Evolutionary conservation across 225 moss, liverwort and hornwort species (phyloP).

Genomic region (Lunularia cruciata): DNA sequence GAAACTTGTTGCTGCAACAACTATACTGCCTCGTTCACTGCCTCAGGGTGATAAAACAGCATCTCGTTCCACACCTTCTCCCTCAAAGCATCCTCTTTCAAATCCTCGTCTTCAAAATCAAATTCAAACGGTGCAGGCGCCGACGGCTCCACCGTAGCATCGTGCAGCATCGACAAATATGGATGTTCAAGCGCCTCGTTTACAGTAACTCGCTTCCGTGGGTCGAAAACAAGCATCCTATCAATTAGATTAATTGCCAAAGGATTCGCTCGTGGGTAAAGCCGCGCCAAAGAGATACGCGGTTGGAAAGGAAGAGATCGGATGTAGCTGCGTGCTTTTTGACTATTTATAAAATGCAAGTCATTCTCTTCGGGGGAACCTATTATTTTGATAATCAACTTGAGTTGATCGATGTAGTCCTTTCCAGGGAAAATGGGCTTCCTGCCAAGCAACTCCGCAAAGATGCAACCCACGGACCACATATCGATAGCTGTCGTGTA

Average conservation of each 20-base stretch:
- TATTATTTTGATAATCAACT: slow-evolving; percentile 95
- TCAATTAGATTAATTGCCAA: slow-evolving; percentile 89
- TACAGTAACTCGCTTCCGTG: slow-evolving; percentile 82
- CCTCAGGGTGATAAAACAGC: slow-evolving; percentile 90
- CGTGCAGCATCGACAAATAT: slow-evolving; percentile 88
- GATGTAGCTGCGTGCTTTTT: slow-evolving; percentile 94
- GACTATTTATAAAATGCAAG: slow-evolving; percentile 88
- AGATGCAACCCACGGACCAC: slow-evolving; percentile 99
- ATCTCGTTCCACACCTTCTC: slow-evolving; percentile 99
- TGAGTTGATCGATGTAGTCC: slow-evolving; percentile 97
- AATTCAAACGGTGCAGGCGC: slow-evolving; percentile 88
- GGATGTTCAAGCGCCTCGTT: slow-evolving; percentile 96
- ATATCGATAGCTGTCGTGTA: slow-evolving; percentile 96
- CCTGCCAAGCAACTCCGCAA: slow-evolving; percentile 86
- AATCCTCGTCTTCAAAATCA: slow-evolving; percentile 94
- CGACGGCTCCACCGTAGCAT: slow-evolving; percentile 71
- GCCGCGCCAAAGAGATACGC: slow-evolving; percentile 72
- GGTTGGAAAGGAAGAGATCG: slow-evolving; percentile 79
- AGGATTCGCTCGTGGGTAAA: slow-evolving; percentile 90
- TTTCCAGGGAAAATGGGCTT: slow-evolving; percentile 98
- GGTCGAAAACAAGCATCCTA: slow-evolving; percentile 98
- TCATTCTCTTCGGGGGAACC: slow-evolving; percentile 95
- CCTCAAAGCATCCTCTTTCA: slow-evolving; percentile 92
- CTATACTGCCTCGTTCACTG: slow-evolving; percentile 47
- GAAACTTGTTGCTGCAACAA: slow-evolving; percentile 18